Conservation (phyloP, 2,329 filamentous ascomycete species). For the Microsporum canis region DNA sequence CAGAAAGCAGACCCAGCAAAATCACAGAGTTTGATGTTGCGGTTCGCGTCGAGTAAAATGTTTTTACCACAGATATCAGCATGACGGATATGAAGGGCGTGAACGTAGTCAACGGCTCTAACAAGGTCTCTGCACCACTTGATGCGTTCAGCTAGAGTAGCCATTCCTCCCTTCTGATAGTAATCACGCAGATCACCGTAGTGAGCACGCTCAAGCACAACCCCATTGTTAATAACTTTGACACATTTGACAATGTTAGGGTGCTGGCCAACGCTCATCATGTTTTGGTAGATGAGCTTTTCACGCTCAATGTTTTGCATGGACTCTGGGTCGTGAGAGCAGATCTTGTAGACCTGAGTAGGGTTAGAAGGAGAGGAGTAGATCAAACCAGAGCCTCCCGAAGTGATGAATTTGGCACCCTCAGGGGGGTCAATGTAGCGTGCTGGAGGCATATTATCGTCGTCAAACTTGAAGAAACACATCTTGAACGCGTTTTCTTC, state of each 20-base stretch:
- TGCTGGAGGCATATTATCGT: neutral
- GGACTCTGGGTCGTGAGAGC: conserved; percentile 6
- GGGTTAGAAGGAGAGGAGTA: neutral
- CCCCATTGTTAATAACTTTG: neutral
- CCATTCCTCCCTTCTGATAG: conserved; percentile 2
- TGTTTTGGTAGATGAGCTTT: neutral
- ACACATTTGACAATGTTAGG: conserved; percentile 6
- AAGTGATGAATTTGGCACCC: neutral
- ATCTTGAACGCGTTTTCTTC: neutral
- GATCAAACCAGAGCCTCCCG: conserved; percentile 1
- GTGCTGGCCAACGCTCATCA: conserved; percentile 2
- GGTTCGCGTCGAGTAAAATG: conserved; percentile 5
- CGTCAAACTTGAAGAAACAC: neutral
- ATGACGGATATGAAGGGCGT: conserved; percentile 4
- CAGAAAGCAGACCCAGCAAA: conserved; percentile 8
- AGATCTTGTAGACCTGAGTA: conserved; percentile 1
- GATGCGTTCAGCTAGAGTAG: conserved; percentile 5
- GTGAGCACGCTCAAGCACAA: conserved; percentile 6
- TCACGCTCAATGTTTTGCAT: conserved; percentile 4
- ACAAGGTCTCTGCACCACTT: conserved; percentile 6
- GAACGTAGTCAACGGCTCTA: conserved; percentile 6
- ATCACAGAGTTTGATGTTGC: conserved; percentile 9
- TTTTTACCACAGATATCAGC: conserved; percentile 7
- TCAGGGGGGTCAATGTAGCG: conserved; percentile 4
- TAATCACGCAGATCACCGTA: conserved; percentile 6